phyloP scores from a whole-genome alignment of 2,329 filamentous ascomycete species.

The Ascochyta rabiei region DNA sequence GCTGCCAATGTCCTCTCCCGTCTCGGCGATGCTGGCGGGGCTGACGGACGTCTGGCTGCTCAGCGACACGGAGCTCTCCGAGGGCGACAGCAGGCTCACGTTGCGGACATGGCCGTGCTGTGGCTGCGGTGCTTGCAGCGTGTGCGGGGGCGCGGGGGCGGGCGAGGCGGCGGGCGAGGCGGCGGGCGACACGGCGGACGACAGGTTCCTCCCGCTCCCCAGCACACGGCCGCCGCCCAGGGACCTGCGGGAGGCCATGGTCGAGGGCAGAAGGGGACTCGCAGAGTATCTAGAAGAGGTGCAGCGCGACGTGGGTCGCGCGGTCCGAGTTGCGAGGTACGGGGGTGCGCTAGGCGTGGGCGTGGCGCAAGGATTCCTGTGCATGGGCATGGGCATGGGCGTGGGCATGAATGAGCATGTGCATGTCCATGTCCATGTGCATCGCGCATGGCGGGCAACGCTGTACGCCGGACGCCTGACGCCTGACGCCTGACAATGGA shows the following conservation, averaged over 20 bases:
- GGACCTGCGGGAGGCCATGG: slow-evolving; percentile 60
- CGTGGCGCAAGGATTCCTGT: slow-evolving; percentile 24
- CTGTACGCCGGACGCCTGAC: slow-evolving; percentile 1
- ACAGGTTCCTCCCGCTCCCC: slow-evolving; percentile 83
- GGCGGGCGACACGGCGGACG: slow-evolving; percentile 60
- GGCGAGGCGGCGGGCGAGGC: slow-evolving; percentile 42
- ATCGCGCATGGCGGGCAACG: slow-evolving; percentile 13
- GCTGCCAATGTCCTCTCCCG: slow-evolving; percentile 75
- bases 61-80: slow-evolving; percentile 76
- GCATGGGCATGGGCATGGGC: slow-evolving; percentile 5
- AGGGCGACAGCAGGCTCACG: slow-evolving; percentile 63
- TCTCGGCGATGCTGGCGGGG: slow-evolving; percentile 70
- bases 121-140: slow-evolving; percentile 24
- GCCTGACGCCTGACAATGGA: no score
- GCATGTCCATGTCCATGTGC: not conserved
- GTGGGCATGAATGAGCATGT: no score
- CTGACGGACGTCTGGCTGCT: slow-evolving; percentile 77
- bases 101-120: slow-evolving; percentile 45
- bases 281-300: not conserved
- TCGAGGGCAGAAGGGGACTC: slow-evolving; percentile 13
- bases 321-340: slow-evolving; percentile 21
- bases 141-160: slow-evolving; percentile 18
- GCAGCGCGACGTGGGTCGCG: slow-evolving; percentile 18
- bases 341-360: slow-evolving; percentile 22
- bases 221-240: slow-evolving; percentile 91